Evolutionary conservation across 2,329 filamentous ascomycete species (phyloP), one percentile per base, ranked within the genome.

Genomic region (Macrophomina pseudophaseolina): DNA sequence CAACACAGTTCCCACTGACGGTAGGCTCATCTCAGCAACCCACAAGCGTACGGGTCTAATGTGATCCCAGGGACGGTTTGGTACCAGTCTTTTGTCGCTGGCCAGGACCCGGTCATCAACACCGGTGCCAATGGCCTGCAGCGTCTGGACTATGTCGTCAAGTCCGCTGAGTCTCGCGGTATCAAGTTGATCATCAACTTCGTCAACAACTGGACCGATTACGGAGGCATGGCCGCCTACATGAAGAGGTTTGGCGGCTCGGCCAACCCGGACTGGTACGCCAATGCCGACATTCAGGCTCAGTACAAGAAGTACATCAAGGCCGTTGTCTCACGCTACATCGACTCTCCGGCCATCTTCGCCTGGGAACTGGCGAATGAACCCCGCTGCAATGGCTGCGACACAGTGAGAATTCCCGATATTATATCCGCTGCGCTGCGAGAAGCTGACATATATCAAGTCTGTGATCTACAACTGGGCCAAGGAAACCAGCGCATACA

Each of bases 351-450:
- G 0, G 84, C 88, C 0, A 83, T 91, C 54, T 86, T 91, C 69
- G 87, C 87, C 0, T 91, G 89, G 89, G 88, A 91, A 71, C 79
- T 91, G 1, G 86, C 82, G 66, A 91, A 91, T 70, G 89, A 91
- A 76, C 86, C 88, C 16, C 82, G 88, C 67, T 90, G 88, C 78
- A 80, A 83, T 14, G 84, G 86, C 12, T 91, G 89, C 73, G 78
- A 80, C 48, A 84, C 85, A 5, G 1, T 69, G 32, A 56, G 62
- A 9, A 16, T 5, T 30, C 12, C 8, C 42, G 16, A 32, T 18
- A 5, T 3, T 5, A 53, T 12, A 33, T 35, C 5, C 18, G 5
- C 14, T 46, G 9, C 23, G 23, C 8, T n/a, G 3, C 35, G 7
- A 38, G 35, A 14, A 46, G 33, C 63, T 54, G 18, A 68, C 23